These are phyloP conservation scores for Rubia peregrina DNA, from an alignment of 305 asterid species.

Conservation along the genomic window DNA sequence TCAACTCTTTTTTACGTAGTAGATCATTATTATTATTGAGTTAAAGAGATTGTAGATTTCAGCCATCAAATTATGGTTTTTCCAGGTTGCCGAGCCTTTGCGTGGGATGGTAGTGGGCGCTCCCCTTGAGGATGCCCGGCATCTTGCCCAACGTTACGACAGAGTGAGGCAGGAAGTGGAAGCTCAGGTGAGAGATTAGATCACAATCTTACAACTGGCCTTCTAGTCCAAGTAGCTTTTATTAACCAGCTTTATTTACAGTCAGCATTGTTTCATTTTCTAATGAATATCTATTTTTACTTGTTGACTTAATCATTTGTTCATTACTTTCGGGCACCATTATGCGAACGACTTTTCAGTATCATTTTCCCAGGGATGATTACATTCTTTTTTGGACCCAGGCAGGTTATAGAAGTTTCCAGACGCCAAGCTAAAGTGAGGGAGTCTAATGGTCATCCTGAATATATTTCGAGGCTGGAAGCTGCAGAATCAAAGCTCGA, in stretches of 20 bases:
- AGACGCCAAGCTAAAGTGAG: slow-evolving; percentile 82
- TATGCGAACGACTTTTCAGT: background rate
- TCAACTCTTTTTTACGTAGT: background rate
- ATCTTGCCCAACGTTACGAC: slow-evolving; percentile 95
- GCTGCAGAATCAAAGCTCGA: slow-evolving; percentile 82
- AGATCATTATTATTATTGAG: background rate
- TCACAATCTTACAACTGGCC: background rate
- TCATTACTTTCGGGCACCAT: background rate
- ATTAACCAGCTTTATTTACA: background rate
- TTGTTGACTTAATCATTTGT: background rate
- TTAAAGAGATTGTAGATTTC: background rate
- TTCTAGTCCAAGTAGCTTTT: background rate
- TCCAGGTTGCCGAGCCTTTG: slow-evolving; percentile 93
- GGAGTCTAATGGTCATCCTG: slow-evolving; percentile 89
- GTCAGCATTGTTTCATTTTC: too few species aligned
- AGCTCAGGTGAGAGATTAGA: slow-evolving; percentile 61
- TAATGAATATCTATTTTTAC: too few species aligned
- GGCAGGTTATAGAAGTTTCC: slow-evolving; percentile 95
- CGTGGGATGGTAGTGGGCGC: slow-evolving; percentile 99
- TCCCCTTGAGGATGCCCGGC: slow-evolving; percentile 98
- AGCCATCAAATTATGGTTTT: background rate
- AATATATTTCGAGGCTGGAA: slow-evolving; percentile 85
- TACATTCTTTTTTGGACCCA: slow-evolving; percentile 33
- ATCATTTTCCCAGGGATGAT: slow-evolving; percentile 9
- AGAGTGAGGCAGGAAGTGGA: slow-evolving; percentile 97